Percentiles rank a stretch among this genome's conserved stretches.
Evolutionary conservation across 768 basidiomycete species (phyloP).

Genomic region (Boletus tomentosulus): DNA sequence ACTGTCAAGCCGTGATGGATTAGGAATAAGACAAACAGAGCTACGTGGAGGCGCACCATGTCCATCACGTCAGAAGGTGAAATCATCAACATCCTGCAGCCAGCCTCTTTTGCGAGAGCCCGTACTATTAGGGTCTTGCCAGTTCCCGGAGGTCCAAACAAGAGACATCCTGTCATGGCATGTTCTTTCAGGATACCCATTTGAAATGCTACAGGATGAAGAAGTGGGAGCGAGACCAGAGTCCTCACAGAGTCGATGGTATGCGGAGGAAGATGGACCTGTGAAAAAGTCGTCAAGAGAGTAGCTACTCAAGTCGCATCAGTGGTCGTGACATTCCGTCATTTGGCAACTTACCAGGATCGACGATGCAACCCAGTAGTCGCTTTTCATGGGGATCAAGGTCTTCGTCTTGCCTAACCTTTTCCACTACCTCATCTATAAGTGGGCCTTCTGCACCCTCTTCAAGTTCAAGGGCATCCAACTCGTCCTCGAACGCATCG

Average conservation of each 20-base stretch:
- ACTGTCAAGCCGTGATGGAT: slow-evolving; percentile 40
- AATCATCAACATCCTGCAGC: slow-evolving; percentile 87
- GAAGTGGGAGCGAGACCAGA: slow-evolving; percentile 82
- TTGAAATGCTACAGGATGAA: slow-evolving; percentile 84
- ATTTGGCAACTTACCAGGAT: slow-evolving; percentile 50
- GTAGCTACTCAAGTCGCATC: slow-evolving; percentile 40
- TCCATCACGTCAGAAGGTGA: slow-evolving; percentile 95
- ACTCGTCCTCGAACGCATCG: slow-evolving; percentile 30
- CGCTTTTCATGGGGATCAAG: slow-evolving; percentile 80
- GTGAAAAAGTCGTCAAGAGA: slow-evolving; percentile 78
- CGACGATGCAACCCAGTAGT: slow-evolving; percentile 81
- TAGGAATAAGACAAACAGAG: neutral
- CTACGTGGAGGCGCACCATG: slow-evolving; percentile 55
- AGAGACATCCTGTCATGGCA: slow-evolving; percentile 83
- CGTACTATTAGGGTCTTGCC: slow-evolving; percentile 89
- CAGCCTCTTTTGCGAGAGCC: slow-evolving; percentile 89
- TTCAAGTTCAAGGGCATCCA: slow-evolving; percentile 31
- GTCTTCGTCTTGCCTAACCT: slow-evolving; percentile 67
- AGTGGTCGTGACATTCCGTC: neutral
- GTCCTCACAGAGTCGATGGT: slow-evolving; percentile 92
- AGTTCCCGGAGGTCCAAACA: slow-evolving; percentile 92
- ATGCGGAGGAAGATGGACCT: slow-evolving; percentile 83
- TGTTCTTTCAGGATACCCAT: slow-evolving; percentile 89
- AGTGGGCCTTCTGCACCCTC: slow-evolving; percentile 22
- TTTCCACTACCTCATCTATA: slow-evolving; percentile 71